Base-by-base conservation (phyloP, 306 rosid species). In the Vigna nakashimae region DNA sequence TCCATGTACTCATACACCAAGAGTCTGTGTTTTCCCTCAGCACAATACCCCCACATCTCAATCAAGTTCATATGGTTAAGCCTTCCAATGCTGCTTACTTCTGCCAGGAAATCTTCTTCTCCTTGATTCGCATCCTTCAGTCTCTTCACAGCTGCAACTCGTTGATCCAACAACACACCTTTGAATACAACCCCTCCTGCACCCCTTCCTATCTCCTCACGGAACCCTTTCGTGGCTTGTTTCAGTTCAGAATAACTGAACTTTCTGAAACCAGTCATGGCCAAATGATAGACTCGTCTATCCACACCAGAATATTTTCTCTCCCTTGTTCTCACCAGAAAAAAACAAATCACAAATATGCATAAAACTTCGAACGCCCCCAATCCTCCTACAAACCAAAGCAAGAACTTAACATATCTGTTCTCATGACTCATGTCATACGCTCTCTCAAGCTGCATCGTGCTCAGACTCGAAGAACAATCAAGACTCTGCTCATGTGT, bases 51-150 rank as follows among this genome's bases (percentile, higher is more conserved):
- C 91, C 86, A 87, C 85, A 85, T 69, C 51, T 87, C 84, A 58
- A 88, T 90, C 82, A 90, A 75, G 69, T 88, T 83, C 86, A 87
- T 90, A 62, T 87, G 92, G 60, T 90, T 88, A 20, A 88, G 83
- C 77, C 80, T 87, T 77, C 90, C 90, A 18, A 88, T 87, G 67
- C 79, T 85, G 43, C 87, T 88, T 17, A 80, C 91, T 83, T 90
- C 96, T 0, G 90, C 84, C 0, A 88, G 89, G 58, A 90, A 90
- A 53, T 90, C 91, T 8, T 80, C 86, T 77, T 90, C 92, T 36
- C 84, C 90, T 83, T 85, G 85, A 38, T 66, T 81, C 8, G 87
- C 80, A 36, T 67, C 90, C 12, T 32, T 46, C 3, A 90, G 81
- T 42, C 77, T 28, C 80, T 90, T 90, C 52, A 90, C 70, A 9